Evolutionary conservation across 345 rosid species (phyloP).

Genomic region (Cardiospermum halicacabum): DNA sequence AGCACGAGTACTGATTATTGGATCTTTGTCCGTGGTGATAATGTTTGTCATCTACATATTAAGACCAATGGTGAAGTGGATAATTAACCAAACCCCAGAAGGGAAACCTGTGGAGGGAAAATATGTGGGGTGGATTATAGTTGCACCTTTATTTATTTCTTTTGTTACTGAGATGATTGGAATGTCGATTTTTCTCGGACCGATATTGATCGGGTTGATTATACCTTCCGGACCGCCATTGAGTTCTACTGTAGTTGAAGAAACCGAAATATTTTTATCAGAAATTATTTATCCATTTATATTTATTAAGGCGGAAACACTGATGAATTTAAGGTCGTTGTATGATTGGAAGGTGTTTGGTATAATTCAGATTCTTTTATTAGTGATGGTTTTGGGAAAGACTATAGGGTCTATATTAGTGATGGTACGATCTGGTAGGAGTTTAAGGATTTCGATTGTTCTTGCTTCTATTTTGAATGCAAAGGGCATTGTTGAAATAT

Average conservation of each 20-base stretch:
- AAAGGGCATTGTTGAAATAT: conserved; percentile 16
- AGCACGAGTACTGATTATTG: not conserved
- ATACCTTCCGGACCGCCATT: conserved; percentile 33
- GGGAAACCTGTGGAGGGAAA: conserved; percentile 20
- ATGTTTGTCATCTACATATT: not conserved
- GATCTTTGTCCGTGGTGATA: conserved; percentile 14
- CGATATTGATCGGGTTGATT: conserved; percentile 15
- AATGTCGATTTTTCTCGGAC: not conserved
- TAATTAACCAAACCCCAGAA: conserved; percentile 14
- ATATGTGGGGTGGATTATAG: not conserved
- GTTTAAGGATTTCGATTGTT: conserved; percentile 11
- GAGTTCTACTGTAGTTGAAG: conserved; percentile 24
- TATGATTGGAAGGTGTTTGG: not conserved
- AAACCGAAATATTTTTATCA: conserved; percentile 18
- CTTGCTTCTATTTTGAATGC: conserved; percentile 21
- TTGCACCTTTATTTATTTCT: conserved; percentile 10
- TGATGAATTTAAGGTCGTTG: not conserved
- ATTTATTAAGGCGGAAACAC: conserved; percentile 12
- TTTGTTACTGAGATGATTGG: conserved; percentile 10
- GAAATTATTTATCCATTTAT: conserved; percentile 26
- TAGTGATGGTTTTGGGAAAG: conserved; percentile 11
- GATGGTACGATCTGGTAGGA: not conserved
- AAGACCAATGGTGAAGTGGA: conserved; percentile 6
- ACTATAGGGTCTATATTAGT: conserved; percentile 2
- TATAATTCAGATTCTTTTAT: not conserved